phyloP scores from a whole-genome alignment of 2,329 filamentous ascomycete genomes.

The Aspergillus floridensis region DNA sequence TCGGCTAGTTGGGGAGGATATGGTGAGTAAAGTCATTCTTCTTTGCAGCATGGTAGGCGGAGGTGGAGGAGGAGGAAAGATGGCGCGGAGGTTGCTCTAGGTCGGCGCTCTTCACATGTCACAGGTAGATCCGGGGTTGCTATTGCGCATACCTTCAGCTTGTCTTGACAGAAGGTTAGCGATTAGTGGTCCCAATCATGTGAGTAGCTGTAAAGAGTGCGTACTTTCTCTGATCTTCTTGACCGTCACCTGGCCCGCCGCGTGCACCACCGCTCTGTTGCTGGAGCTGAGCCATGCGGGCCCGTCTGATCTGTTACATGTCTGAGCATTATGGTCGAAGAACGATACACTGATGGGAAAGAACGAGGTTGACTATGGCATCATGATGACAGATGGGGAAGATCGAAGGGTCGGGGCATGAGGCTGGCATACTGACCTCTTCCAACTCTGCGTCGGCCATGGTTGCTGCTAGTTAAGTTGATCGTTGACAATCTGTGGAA shows the following conservation, averaged over 20 bases:
- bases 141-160: constrained; percentile 30
- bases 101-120: background rate
- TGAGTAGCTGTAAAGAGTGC: constrained; percentile 4
- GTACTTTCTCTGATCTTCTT: constrained; percentile 65
- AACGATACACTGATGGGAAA: background rate
- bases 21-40: background rate
- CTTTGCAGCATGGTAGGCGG: background rate
- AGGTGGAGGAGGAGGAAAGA: background rate
- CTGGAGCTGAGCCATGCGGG: constrained; percentile 90
- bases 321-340: constrained; percentile 9
- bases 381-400: background rate
- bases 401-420: background rate
- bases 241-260: constrained; percentile 48
- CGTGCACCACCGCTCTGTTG: constrained; percentile 56
- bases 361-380: background rate
- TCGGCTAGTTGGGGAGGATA: constrained; percentile 23
- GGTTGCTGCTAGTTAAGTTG: background rate
- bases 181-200: background rate
- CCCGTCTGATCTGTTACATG: constrained; percentile 71
- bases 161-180: constrained; percentile 22
- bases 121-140: background rate
- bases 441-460: constrained; percentile 68
- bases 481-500: background rate
- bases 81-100: background rate
- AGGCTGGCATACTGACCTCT: constrained; percentile 45